phyloP scores from a whole-genome alignment of 768 basidiomycete species.

The Leccinum obscurum region DNA sequence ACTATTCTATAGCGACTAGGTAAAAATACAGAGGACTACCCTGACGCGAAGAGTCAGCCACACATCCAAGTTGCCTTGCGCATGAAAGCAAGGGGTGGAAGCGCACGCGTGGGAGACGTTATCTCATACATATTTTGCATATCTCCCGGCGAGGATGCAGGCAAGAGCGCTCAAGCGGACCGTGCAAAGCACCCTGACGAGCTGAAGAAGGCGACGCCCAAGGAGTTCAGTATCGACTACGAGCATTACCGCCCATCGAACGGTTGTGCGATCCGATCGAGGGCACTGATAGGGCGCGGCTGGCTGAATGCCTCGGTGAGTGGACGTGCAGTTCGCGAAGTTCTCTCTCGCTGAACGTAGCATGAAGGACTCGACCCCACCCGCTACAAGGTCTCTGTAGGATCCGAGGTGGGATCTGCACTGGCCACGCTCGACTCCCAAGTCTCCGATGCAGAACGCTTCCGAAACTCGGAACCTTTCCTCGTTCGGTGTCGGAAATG shows the following conservation, averaged over 20 bases:
- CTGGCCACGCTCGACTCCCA: conserved; percentile 88
- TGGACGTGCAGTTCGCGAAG: background rate
- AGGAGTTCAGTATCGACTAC: conserved; percentile 77
- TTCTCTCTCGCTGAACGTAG: background rate
- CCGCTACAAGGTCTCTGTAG: conserved; percentile 47
- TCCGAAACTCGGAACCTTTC: conserved; percentile 73
- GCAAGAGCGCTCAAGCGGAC: conserved; percentile 83
- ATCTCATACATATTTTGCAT: conserved; percentile 95
- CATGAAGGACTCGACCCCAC: conserved; percentile 57
- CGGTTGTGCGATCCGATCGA: conserved; percentile 96
- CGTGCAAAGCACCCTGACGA: conserved; percentile 95
- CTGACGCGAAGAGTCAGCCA: conserved; percentile 91
- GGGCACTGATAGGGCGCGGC: conserved; percentile 85
- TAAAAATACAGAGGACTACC: conserved; percentile 96
- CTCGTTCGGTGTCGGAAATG: conserved; percentile 78
- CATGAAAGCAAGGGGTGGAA: conserved; percentile 81
- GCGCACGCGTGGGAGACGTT: conserved; percentile 86
- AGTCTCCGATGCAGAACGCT: conserved; percentile 84
- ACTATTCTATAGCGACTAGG: conserved; percentile 70
- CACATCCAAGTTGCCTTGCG: conserved; percentile 95
- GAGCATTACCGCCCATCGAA: conserved; percentile 96
- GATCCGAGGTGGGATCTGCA: conserved; percentile 52
- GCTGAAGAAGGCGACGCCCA: conserved; percentile 60
- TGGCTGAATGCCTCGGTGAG: conserved; percentile 94
- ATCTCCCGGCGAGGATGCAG: conserved; percentile 64